Base-by-base conservation (phyloP, 768 basidiomycete species). In the Agaricus blazei region DNA sequence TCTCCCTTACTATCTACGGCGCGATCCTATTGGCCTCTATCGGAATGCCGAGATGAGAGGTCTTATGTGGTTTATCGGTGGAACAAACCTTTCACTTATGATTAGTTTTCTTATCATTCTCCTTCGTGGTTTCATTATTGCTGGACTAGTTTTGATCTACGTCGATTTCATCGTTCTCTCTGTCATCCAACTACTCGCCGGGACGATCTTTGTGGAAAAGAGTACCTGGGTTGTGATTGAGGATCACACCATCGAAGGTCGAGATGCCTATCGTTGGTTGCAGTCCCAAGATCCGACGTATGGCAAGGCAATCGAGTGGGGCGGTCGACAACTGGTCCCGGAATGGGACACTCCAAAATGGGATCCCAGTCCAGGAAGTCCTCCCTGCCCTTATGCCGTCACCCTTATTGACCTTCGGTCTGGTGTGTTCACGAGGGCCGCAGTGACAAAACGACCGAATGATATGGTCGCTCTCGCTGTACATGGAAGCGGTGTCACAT, bases 401-500 rank as follows among this genome's bases (percentile, higher is more conserved):
- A 51, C 34, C n/a, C 40, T 59, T 3, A 45, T 59, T 11, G 61
- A 58, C 24, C 47, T 58, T 3, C 26, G 37, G 36, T 49, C 52
- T 9, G 43, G 56, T 4, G 58, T 59, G 2, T 29, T 42, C 6
- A 55, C 51, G n/a, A 51, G 44, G 11, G 51, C 50, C 19, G 48
- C 28, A 3, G 61, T 59, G 2, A 46, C 48, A 19, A 48, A 48
- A 12, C 15, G 24, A 15, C 54, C 58, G 5, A 61, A 61, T 26
- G 43, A 42, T 24, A 48, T 62, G 51, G 48, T 63, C 12, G 9
- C 49, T 9, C 49, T 63, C 14, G 62, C 62, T 5, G 44, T 63
- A 9, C 62, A 63, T 29, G 62, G 62, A 19, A 56, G 56, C 34
- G 64, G 64, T 1, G 52, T 64, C 11, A 62, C 64, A 2, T 64